phyloP scores from a whole-genome alignment of 306 rosid species.

The Cicer cuneatum region DNA sequence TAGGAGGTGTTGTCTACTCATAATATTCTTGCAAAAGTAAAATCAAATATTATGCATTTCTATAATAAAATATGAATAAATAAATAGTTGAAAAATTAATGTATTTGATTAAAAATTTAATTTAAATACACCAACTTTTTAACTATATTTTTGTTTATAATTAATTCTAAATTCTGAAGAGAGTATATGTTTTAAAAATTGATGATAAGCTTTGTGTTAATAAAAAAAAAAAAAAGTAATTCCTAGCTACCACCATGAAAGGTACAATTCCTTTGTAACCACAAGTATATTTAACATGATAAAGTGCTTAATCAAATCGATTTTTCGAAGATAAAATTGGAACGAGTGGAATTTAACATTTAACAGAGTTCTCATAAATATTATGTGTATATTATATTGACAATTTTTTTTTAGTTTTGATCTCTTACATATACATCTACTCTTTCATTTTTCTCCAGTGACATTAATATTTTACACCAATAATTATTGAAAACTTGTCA shows the following conservation, averaged over 20 bases:
- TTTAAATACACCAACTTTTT: too few species aligned
- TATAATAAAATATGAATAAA: too few species aligned
- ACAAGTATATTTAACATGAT: constrained; percentile 50
- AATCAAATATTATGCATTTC: constrained; percentile 53
- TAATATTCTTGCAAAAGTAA: constrained; percentile 48
- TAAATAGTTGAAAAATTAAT: too few species aligned
- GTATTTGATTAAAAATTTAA: too few species aligned
- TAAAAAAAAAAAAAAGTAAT: constrained; percentile 43
- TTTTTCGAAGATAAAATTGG: constrained; percentile 57
- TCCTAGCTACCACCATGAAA: constrained; percentile 56
- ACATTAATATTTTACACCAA: constrained; percentile 11
- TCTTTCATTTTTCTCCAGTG: constrained; percentile 32
- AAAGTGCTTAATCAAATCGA: constrained; percentile 57
- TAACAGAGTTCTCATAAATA: constrained; percentile 45
- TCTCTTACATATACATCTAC: not conserved
- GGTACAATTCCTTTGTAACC: constrained; percentile 51
- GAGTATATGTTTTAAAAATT: constrained; percentile 14
- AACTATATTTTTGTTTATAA: too few species aligned
- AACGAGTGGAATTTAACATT: constrained; percentile 57
- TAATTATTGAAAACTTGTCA: constrained; percentile 17
- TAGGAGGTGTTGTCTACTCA: constrained; percentile 44
- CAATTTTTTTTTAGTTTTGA: constrained; percentile 6
- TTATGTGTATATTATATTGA: not conserved
- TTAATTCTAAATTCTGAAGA: too few species aligned
- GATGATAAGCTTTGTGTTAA: constrained; percentile 36